phyloP scores from a whole-genome alignment of 1,139 yeast genomes.

The Zygosaccharomyces pseudobailii region DNA sequence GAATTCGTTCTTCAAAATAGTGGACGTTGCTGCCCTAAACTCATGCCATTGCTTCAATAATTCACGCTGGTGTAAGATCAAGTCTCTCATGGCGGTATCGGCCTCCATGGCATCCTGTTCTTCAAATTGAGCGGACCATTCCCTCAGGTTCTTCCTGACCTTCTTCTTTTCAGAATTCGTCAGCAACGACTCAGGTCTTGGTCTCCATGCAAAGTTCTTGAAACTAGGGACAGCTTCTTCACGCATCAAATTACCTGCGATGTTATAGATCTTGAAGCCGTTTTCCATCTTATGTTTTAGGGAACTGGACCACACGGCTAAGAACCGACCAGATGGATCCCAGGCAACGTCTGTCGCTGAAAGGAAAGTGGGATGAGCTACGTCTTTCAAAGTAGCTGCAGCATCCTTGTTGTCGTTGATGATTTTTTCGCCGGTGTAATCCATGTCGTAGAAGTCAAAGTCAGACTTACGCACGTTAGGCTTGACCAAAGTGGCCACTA shows the following conservation, averaged over 20 bases:
- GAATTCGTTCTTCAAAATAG: slow-evolving; percentile 15
- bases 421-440: slow-evolving; percentile 64
- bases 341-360: slow-evolving; percentile 85
- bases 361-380: slow-evolving; percentile 59
- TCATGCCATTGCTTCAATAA: slow-evolving; percentile 80
- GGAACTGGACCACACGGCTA: slow-evolving; percentile 81
- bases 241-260: slow-evolving; percentile 70
- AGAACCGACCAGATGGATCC: slow-evolving; percentile 94
- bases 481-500: slow-evolving; percentile 66
- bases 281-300: slow-evolving; percentile 85
- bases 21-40: slow-evolving; percentile 49
- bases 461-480: slow-evolving; percentile 50
- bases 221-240: slow-evolving; percentile 79
- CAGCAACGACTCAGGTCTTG: slow-evolving; percentile 81
- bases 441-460: slow-evolving; percentile 82
- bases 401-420: slow-evolving; percentile 32
- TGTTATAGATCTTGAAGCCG: slow-evolving; percentile 84
- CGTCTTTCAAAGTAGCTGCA: slow-evolving; percentile 56
- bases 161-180: slow-evolving; percentile 73
- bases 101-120: slow-evolving; percentile 97
- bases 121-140: slow-evolving; percentile 89
- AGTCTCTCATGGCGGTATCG: slow-evolving; percentile 84
- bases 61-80: slow-evolving; percentile 78
- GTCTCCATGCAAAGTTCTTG: slow-evolving; percentile 94
- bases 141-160: slow-evolving; percentile 84